Conservation (phyloP, 345 rosid genomes). For the Gossypium arboreum region DNA sequence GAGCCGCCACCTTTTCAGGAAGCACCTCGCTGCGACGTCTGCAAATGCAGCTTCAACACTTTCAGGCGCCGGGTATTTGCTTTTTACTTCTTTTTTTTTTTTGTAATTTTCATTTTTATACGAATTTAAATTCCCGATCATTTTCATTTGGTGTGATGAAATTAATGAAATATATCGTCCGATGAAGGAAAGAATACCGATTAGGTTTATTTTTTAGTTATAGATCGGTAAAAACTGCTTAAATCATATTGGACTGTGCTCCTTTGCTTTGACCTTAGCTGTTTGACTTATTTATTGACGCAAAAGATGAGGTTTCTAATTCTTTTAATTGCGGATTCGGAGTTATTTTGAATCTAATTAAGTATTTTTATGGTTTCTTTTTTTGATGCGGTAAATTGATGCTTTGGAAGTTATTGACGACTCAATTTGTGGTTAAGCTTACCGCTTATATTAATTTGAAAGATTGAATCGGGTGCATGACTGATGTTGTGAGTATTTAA, state of each 20-base stretch:
- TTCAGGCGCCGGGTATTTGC: slow-evolving; percentile 61
- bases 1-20: slow-evolving; percentile 76
- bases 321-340: neutral
- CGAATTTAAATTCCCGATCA: neutral
- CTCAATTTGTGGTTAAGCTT: neutral
- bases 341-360: neutral
- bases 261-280: slow-evolving; percentile 6
- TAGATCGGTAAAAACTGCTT: neutral
- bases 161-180: neutral
- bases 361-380: neutral
- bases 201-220: neutral
- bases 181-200: neutral
- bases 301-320: neutral
- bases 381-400: neutral
- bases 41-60: slow-evolving; percentile 74
- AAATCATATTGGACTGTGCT: neutral
- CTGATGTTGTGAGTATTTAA: neutral
- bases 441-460: neutral
- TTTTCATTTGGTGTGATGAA: neutral
- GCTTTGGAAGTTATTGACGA: neutral
- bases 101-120: neutral
- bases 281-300: slow-evolving; percentile 6
- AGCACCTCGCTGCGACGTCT: slow-evolving; percentile 66
- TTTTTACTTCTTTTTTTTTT: neutral
- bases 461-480: neutral